Evolutionary conservation across 352 stramenopile genomes (phyloP).

Genomic region (Blastocystis sp.): DNA sequence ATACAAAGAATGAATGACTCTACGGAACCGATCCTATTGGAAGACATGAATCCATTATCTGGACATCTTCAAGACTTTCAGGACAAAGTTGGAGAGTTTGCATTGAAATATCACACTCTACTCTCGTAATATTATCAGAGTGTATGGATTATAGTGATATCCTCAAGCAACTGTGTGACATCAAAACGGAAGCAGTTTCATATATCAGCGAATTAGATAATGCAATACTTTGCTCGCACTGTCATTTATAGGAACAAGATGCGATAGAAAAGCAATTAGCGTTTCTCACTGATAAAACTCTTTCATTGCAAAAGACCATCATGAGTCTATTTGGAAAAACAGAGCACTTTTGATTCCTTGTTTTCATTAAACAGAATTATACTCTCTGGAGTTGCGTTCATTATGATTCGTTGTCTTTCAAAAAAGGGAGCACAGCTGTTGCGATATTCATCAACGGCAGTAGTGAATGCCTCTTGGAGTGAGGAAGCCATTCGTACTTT

Average conservation of each 20-base stretch:
- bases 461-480: neutral
- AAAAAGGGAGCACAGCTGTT: neutral
- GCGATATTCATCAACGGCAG: neutral
- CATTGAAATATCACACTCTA: neutral
- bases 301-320: neutral
- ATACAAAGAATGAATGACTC: neutral
- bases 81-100: neutral
- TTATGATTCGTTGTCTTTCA: neutral
- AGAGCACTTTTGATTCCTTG: neutral
- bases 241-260: neutral
- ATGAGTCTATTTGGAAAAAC: neutral
- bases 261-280: conserved; percentile 5
- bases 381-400: neutral
- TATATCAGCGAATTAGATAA: neutral
- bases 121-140: neutral
- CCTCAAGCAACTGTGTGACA: neutral
- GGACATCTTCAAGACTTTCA: neutral
- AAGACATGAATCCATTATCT: neutral
- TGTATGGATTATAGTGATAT: neutral
- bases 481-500: neutral
- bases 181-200: neutral
- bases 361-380: neutral
- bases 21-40: neutral
- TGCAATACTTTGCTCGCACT: neutral
- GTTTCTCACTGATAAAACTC: conserved; percentile 29